Evolutionary conservation across 805 yeast species (phyloP).

Genomic region (Lachancea thermotolerans): DNA sequence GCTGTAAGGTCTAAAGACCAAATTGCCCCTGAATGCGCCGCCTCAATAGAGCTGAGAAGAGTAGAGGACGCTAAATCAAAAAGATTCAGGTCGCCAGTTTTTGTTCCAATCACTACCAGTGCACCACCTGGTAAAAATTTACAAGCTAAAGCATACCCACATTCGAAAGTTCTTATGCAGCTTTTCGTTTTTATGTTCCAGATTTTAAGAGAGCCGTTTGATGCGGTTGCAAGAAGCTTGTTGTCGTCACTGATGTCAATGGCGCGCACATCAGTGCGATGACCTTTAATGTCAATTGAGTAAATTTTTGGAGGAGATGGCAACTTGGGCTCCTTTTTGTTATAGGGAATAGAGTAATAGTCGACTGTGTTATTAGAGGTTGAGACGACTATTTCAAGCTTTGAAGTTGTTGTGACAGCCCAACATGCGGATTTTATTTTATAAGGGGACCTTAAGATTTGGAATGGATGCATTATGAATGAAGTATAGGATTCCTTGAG

Average conservation of each 20-base stretch:
- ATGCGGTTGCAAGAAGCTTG: slow-evolving; percentile 77
- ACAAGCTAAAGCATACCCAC: slow-evolving; percentile 79
- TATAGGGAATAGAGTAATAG: slow-evolving; percentile 57
- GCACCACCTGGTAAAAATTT: slow-evolving; percentile 89
- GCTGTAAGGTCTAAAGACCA: slow-evolving; percentile 87
- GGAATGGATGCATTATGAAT: slow-evolving; percentile 61
- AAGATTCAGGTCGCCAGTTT: slow-evolving; percentile 75
- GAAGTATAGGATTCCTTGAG: slow-evolving; percentile 43
- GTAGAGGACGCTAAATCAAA: slow-evolving; percentile 83
- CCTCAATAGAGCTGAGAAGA: slow-evolving; percentile 58
- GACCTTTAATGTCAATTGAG: slow-evolving; percentile 73
- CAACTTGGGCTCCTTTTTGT: slow-evolving; percentile 39
- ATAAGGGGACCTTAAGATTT: slow-evolving; percentile 55
- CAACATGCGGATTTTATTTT: slow-evolving; percentile 65
- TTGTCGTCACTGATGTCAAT: slow-evolving; percentile 77
- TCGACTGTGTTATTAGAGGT: slow-evolving; percentile 72
- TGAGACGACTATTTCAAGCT: slow-evolving; percentile 56
- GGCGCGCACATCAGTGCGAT: slow-evolving; percentile 82
- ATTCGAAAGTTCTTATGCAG: slow-evolving; percentile 79
- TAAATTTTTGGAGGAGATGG: slow-evolving; percentile 42
- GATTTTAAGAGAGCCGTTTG: slow-evolving; percentile 80
- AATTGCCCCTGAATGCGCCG: slow-evolving; percentile 74
- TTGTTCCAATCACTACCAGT: slow-evolving; percentile 79
- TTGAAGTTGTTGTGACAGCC: slow-evolving; percentile 43
- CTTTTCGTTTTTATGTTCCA: slow-evolving; percentile 74